phyloP scores from a whole-genome alignment of 179 eudicot species.

The Gypsophila paniculata region DNA sequence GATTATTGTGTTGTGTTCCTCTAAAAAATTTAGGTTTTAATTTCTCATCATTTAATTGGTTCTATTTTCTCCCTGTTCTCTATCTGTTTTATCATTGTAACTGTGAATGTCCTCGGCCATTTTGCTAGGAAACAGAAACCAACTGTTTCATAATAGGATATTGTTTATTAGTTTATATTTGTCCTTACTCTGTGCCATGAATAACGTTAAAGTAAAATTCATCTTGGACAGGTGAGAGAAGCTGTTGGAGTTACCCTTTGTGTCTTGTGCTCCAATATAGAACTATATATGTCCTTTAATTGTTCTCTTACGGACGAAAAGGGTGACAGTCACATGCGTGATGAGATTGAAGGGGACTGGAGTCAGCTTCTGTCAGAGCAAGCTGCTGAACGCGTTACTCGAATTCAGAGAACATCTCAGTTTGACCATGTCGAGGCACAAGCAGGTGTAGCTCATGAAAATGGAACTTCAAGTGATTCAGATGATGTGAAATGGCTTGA shows the following conservation, averaged over 20 bases:
- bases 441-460: conserved; percentile 36
- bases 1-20: background rate
- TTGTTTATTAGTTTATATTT: background rate
- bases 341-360: conserved; percentile 48
- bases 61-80: background rate
- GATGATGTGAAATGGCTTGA: conserved; percentile 99
- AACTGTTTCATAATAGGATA: background rate
- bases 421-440: conserved; percentile 48
- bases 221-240: conserved; percentile 78
- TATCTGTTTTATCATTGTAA: background rate
- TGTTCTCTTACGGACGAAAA: conserved; percentile 29
- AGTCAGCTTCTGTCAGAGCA: conserved; percentile 49
- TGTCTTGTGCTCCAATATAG: conserved; percentile 85
- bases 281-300: conserved; percentile 44
- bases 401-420: conserved; percentile 53
- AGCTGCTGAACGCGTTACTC: conserved; percentile 64
- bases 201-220: conserved; percentile 12
- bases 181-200: background rate
- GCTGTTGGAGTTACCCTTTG: conserved; percentile 83
- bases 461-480: conserved; percentile 50
- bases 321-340: conserved; percentile 25
- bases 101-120: background rate
- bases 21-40: background rate
- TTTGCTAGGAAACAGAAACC: conserved; percentile 3
- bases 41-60: background rate